Evolutionary conservation across 768 basidiomycete species (phyloP), one percentile per base, ranked within the genome.

Genomic region (Cubamyces lactineus): DNA sequence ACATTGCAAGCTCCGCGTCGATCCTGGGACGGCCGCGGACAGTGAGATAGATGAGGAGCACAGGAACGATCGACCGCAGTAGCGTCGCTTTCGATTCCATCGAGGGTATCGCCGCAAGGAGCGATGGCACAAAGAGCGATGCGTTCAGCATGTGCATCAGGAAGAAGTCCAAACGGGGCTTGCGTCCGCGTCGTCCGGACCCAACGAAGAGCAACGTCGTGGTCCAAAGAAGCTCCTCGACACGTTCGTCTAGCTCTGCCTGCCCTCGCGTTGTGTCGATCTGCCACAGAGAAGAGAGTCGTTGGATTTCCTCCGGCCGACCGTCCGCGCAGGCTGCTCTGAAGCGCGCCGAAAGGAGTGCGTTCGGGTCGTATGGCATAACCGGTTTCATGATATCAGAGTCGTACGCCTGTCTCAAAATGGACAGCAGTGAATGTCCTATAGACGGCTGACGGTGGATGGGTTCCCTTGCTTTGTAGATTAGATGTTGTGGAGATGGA

Each of bases 101-200:
- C 41, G 71, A 75, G 30, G 70, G 64, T 7, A 76, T 60, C 11
- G 71, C 71, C 11, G 67, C 66, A 39, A 82, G 63, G 40, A 82
- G 67, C 0, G 80, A 78, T 24, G 78, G 76, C 8, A 86, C 65
- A 71, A 85, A 84, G 5, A 85, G 65, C 8, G 82, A 76, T 39
- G 79, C 79, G 11, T 80, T 86, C 47, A 86, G 74, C 48, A 84
- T 66, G 65, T 86, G 86, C 83, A 84, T 82, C 53, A 86, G 71
- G 79, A 85, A 84, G 73, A 86, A 78, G 60, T 78, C 85, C 28
- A 86, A 68, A 4, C 84, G 75, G 7, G 82, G 81, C 64, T 80
- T 78, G 42, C 79, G 73, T 2, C 79, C 82, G 24, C 70, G 72
- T 64, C 77, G 79, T 23, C 84, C 77, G 0, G 81, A 79, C 0